A percentile compares a stretch with the other conserved stretches of the same genome.
phyloP scores from a whole-genome alignment of 2,329 filamentous ascomycete genomes.

The Neonectria punicea region DNA sequence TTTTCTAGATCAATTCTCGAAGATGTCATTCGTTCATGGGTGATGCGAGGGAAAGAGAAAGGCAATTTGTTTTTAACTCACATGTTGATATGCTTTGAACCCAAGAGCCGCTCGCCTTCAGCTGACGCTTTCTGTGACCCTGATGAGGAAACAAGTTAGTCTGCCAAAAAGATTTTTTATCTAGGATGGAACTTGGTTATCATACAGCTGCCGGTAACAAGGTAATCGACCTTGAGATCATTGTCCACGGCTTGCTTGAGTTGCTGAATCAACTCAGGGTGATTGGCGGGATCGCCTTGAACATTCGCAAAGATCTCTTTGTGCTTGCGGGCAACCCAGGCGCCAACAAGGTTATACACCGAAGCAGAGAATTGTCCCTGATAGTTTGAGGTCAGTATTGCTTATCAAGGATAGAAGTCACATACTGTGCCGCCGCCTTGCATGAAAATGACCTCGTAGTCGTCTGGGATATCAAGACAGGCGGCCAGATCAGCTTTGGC shows the following conservation, averaged over 20 bases:
- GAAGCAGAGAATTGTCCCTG: slow-evolving; percentile 83
- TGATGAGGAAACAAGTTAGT: too few relatives aligned
- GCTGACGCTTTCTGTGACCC: slow-evolving; percentile 85
- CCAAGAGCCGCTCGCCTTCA: slow-evolving; percentile 82
- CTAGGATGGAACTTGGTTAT: too few relatives aligned
- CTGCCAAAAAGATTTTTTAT: too few relatives aligned
- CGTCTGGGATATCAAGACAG: slow-evolving; percentile 83
- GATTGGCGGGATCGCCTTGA: slow-evolving; percentile 20
- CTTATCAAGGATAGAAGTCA: too few relatives aligned
- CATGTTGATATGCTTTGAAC: slow-evolving; percentile 79
- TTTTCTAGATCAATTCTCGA: too few relatives aligned
- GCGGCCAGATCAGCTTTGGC: slow-evolving; percentile 78
- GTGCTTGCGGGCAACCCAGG: slow-evolving; percentile 76
- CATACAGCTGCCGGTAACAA: slow-evolving; percentile 84
- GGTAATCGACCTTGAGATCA: slow-evolving; percentile 85
- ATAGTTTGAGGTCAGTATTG: too few relatives aligned
- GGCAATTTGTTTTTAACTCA: too few relatives aligned
- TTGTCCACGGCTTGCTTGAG: slow-evolving; percentile 72
- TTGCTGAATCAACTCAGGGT: slow-evolving; percentile 64
- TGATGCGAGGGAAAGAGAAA: too few relatives aligned
- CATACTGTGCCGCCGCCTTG: slow-evolving; percentile 78
- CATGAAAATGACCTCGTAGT: slow-evolving; percentile 91
- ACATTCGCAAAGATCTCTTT: slow-evolving; percentile 43
- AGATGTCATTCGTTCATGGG: too few relatives aligned
- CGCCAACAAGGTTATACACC: slow-evolving; percentile 83